Base-by-base conservation (phyloP, 2,329 filamentous ascomycete genomes). In the Nemania sp. region DNA sequence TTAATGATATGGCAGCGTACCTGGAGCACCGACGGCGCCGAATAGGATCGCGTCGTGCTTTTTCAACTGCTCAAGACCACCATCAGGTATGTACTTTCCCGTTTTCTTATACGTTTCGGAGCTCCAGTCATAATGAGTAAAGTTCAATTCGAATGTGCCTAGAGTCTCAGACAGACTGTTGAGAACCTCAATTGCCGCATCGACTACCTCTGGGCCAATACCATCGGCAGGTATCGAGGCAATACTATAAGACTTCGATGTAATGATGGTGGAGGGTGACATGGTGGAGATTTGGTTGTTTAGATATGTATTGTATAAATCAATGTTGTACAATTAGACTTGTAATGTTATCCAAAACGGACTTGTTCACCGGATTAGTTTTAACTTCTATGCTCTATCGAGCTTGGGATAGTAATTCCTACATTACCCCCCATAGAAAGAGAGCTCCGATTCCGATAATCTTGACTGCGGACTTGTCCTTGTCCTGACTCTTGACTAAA, bases 51-150 rank as follows among this genome's bases (percentile, higher is more conserved):
- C 89, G 71, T 91, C 85, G 65, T 81, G 78, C 68, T 78, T 78
- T 72, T 77, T 79, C 27, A 81, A 73, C 59, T 82, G 76, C 2
- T 89, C 85, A 1, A 90, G 80, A 0, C 87, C 88, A 35, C 85
- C 87, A 24, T 88, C 84, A 0, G 88, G 87, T 8, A 90, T 89
- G 74, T 90, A 92, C 71, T 87, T 84, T 1, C 90, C 90, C 0
- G 85, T 89, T 75, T 85, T 85, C 76, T 90, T 90, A 79, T 90
- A 92, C 0, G 84, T 88, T 18, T 89, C 87, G 0, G 88, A 90
- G 71, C 86, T 89, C 90, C 89, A 92, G 76, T 91, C 88, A 72
- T 87, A 90, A 71, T 89, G 80, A 49, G 83, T 84, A 74, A 92
- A 92, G 11, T 87, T 79, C 0, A 93, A 80, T 8, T 84, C 81